Base-by-base conservation (phyloP, 2,329 filamentous ascomycete species). In the Neopestalotiopsis sp. region DNA sequence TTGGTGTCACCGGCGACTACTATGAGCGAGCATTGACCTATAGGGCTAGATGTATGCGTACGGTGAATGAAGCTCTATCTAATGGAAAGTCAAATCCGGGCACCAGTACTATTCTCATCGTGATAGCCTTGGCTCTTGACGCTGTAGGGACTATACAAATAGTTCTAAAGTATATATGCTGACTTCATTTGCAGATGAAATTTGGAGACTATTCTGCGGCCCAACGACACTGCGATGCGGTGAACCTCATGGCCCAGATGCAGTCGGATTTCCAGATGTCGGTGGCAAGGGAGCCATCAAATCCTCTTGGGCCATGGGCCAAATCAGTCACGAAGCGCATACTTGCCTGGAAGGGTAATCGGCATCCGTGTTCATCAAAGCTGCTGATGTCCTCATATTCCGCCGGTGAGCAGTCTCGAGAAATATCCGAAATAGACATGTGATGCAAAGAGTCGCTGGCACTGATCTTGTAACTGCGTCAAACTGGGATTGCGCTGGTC, bases 91-190 rank as follows among this genome's bases (percentile, higher is more conserved):
- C 32, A 7, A 9, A 30, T 13, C 59, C 30, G 59, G 40, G 30
- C 5, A 61, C 9, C 1, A 40, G 14, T 40, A 61, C 59, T 17
- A 61, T 61, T n/a, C n/a, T 40, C 20, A 61, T 34, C 59, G 34
- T 40, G 13, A 20, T 61, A 6, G 59, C 59, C 32, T 34, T 61
- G 59, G 59, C 59, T 24, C 32, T 61, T 12, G 59, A 61, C 32
- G 59, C 59, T 38, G 59, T 61, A 53, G 59, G 32, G 59, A 30
- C n/a, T 1, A 17, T 40, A 17, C 30, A 34, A 17, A 10, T 24
- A 7, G 10, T 4, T 17, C 6, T 3, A 17, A 38, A 30, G n/a
- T 17, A 1, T 40, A 40, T 17, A 40, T 61, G 13, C 20, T 38
- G 30, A 53, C 32, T 9, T 5, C 17, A 13, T n/a, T 20, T 14